A percentile compares a stretch with the other conserved stretches of the same genome.
These are phyloP conservation scores for Ziziphus jujuba DNA, from an alignment of 306 rosid genomes.

Conservation along the genomic window DNA sequence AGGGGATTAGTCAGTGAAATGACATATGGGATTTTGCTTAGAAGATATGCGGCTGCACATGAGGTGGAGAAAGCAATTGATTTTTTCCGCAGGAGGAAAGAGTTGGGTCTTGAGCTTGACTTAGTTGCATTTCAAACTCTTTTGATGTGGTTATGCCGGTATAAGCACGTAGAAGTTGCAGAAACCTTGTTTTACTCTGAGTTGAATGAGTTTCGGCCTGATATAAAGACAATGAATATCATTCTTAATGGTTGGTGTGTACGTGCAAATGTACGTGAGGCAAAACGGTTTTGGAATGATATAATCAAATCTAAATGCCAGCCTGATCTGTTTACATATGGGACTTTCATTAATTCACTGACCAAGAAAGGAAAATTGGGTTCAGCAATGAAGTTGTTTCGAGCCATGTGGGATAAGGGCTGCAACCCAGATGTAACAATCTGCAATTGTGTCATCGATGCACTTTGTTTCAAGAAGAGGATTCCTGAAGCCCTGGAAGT, in stretches of 20 bases:
- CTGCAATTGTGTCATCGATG: constrained; percentile 69
- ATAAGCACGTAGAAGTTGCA: constrained; percentile 71
- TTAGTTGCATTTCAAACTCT: constrained; percentile 51
- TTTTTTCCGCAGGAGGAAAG: constrained; percentile 43
- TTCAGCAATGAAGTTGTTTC: constrained; percentile 55
- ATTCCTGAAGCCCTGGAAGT: constrained; percentile 68
- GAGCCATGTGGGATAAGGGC: constrained; percentile 62
- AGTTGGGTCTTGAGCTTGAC: constrained; percentile 49
- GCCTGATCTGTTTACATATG: constrained; percentile 64
- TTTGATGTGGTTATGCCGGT: constrained; percentile 70
- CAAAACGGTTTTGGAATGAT: constrained; percentile 77
- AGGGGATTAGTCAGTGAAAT: constrained; percentile 42
- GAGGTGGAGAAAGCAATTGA: constrained; percentile 58
- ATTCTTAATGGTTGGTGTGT: constrained; percentile 87
- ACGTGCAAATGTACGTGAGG: constrained; percentile 60
- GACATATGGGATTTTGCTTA: constrained; percentile 45
- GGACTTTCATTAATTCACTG: constrained; percentile 64
- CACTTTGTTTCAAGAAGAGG: constrained; percentile 91
- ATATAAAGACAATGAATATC: constrained; percentile 70
- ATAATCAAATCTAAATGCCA: constrained; percentile 52
- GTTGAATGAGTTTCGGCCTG: constrained; percentile 35
- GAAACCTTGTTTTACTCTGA: constrained; percentile 61
- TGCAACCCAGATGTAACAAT: constrained; percentile 59
- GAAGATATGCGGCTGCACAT: constrained; percentile 62
- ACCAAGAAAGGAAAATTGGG: constrained; percentile 77